Base-by-base conservation (phyloP, 2,329 filamentous ascomycete genomes). In the Neofusicoccum cordaticola region DNA sequence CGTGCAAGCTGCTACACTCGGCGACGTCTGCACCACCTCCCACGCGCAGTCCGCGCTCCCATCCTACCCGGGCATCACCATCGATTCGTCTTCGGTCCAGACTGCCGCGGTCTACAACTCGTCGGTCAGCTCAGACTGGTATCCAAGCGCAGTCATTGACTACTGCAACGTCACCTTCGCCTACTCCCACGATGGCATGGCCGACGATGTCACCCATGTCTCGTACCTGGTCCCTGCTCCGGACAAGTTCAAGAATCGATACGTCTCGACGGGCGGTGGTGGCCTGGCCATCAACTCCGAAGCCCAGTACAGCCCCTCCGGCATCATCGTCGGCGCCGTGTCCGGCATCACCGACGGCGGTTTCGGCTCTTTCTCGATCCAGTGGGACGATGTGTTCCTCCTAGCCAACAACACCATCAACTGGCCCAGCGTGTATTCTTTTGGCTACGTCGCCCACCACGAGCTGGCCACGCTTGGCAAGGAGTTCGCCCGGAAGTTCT, bases 391-490 rank as follows among this genome's bases (percentile, higher is more conserved):
- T 47, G 70, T 72, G 13, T 70, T 72, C 2, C 67, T 74, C 0
- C 67, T 70, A 13, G 68, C 67, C 19, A 84, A 86, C 65, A 82
- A 82, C 13, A 80, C 81, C 2, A 75, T 83, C 67, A 83, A 85
- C 71, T 85, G 78, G 74, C 76, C 85, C 35, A 72, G 79, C 0
- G 74, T 79, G 3, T 79, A 81, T 72, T 82, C 81, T 75, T 85
- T 84, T 58, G 78, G 75, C 0, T 85, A 85, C 72, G 75, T 81
- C 66, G 83, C 80, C 0, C 74, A 84, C 1, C 80, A 81, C 47
- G 84, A 86, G 71, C 79, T 85, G 77, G 82, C 79, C 13, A 69
- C 74, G n/a, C 69, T 84, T 7, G 81, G 81, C 31, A 83, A 84
- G 67, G 70, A 74, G 2, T 64, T 84, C 48, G 76, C 80, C 15